Evolutionary conservation across 1,284 basidiomycete genomes (phyloP), one percentile per base, ranked within the genome.

Genomic region (Naganishia albida): DNA sequence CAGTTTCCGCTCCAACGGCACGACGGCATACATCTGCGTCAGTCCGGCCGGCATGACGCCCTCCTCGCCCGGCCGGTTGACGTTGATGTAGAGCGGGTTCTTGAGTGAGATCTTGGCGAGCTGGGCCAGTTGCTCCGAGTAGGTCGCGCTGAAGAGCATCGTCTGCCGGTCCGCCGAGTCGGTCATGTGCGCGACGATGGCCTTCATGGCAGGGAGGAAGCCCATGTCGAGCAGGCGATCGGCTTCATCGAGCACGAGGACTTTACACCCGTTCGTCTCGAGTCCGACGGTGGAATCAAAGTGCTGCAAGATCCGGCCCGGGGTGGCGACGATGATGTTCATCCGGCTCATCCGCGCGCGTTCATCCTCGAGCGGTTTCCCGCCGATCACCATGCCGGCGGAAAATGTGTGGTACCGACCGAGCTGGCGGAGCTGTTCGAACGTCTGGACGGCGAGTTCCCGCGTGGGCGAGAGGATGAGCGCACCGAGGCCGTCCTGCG

Each of bases 261-360:
- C 77, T 76, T 98, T 93, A 28, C 99, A 80, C 72, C 93, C 91
- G 70, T 90, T 88, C 42, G 87, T 87, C 68, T 95, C 93, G 72
- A 99, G 97, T 1, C 93, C 93, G 55, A 93, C 86, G 0, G 96
- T 98, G 79, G 98, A 93, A 75, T 99, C 96, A 87, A 99, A 90
- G 78, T 99, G 96, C 75, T 99, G 96, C 62, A 99, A 81, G 34
- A 99, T 81, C 62, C 96, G 85, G 18, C 95, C 96, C 0, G 95
- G 95, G 2, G 96, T 98, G 1, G 95, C 94, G 23, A 99, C 91
- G 28, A 99, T 85, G 67, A 99, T 96, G 75, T 99, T 99, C 93
- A 99, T 98, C 55, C 90, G 84, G 15, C 87, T 85, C 49, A 99
- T 77, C 15, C 96, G 83, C 26, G 93, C 92, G 63, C 87, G 83